phyloP scores from a whole-genome alignment of 2,329 filamentous ascomycete genomes.

The Penicillium digitatum region DNA sequence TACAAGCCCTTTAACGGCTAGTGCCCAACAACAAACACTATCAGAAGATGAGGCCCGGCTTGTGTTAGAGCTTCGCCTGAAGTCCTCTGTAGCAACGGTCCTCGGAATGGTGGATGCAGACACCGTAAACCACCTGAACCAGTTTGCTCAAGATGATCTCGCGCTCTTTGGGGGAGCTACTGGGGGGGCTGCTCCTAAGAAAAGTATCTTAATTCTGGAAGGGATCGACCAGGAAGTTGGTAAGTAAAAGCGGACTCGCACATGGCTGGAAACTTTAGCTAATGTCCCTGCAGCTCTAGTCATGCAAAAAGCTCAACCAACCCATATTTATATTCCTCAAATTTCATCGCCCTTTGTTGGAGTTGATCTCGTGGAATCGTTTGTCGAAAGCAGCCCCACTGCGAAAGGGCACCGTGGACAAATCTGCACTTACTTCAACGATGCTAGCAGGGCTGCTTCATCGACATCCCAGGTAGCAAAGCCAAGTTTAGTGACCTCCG shows the following conservation, averaged over 20 bases:
- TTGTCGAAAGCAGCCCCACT: neutral
- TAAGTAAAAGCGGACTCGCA: conserved; percentile 41
- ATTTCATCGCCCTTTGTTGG: conserved; percentile 13
- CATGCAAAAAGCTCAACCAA: conserved; percentile 13
- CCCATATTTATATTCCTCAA: conserved; percentile 16
- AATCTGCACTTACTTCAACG: conserved; percentile 14
- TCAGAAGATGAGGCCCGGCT: conserved; percentile 34
- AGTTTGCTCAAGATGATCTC: conserved; percentile 53
- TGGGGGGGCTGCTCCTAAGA: conserved; percentile 19
- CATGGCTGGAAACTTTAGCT: neutral
- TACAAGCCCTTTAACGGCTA: neutral
- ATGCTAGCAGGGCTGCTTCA: neutral
- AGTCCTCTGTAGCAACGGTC: conserved; percentile 47
- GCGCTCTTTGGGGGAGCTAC: conserved; percentile 49
- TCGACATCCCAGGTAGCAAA: conserved; percentile 10
- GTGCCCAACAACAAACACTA: conserved; percentile 11
- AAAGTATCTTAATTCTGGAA: conserved; percentile 46
- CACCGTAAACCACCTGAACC: conserved; percentile 56
- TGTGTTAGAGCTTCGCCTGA: conserved; percentile 47
- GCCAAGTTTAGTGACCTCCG: neutral
- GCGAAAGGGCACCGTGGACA: conserved; percentile 3
- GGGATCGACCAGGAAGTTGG: conserved; percentile 60
- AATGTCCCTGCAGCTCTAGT: conserved; percentile 13
- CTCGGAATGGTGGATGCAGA: conserved; percentile 43
- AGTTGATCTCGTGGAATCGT: conserved; percentile 9